Conservation (phyloP, 108 stramenopile genomes). For the Chaetoceros muelleri region DNA sequence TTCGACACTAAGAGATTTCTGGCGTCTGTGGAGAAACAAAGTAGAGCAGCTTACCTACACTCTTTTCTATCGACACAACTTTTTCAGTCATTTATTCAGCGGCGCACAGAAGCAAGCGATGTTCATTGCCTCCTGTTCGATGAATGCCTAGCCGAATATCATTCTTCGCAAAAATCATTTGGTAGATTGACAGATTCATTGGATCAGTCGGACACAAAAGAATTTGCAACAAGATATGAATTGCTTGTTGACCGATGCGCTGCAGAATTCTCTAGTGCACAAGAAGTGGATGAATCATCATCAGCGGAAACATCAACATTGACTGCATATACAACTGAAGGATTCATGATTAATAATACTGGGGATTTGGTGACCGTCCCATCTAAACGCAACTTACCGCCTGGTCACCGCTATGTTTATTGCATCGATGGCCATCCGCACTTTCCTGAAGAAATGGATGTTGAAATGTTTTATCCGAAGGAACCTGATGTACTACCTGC, state of each 20-base stretch:
- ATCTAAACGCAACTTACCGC: constrained; percentile 29
- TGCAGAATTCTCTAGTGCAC: constrained; percentile 18
- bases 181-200: constrained; percentile 53
- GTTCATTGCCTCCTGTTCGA: constrained; percentile 78
- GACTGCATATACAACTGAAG: constrained; percentile 24
- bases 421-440: constrained; percentile 74
- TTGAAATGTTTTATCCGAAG: constrained; percentile 40
- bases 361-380: constrained; percentile 74
- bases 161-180: constrained; percentile 55
- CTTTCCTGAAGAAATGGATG: constrained; percentile 60
- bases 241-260: constrained; percentile 76
- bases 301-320: constrained; percentile 11
- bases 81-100: constrained; percentile 81
- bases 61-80: constrained; percentile 61
- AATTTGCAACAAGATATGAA: constrained; percentile 15
- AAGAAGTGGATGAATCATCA: constrained; percentile 16
- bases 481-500: constrained; percentile 58
- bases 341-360: constrained; percentile 31
- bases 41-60: constrained; percentile 41
- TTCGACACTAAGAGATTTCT: constrained; percentile 75
- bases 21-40: constrained; percentile 33
- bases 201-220: neutral
- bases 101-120: constrained; percentile 79
- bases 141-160: constrained; percentile 71
- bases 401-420: constrained; percentile 42